A percentile compares a stretch with the other conserved stretches of the same genome.
These are phyloP conservation scores for Scolecobasidium constrictum DNA, from an alignment of 2,329 filamentous ascomycete genomes.

Conservation along the genomic window DNA sequence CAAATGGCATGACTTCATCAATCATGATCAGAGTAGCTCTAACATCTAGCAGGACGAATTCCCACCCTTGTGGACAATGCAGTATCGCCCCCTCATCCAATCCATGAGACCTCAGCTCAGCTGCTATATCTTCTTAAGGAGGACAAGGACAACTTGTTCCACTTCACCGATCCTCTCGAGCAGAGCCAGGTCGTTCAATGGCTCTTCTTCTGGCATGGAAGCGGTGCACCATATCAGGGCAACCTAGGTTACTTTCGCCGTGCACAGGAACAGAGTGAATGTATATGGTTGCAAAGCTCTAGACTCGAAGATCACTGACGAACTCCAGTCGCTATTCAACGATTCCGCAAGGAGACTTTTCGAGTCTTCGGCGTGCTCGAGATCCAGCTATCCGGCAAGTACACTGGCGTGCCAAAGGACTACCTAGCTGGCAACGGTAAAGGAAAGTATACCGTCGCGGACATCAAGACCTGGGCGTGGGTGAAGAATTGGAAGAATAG, in stretches of 20 bases:
- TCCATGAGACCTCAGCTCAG: slow-evolving; percentile 26
- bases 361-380: neutral
- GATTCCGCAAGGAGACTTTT: neutral
- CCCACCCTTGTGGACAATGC: slow-evolving; percentile 55
- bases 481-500: slow-evolving; percentile 29
- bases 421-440: slow-evolving; percentile 42
- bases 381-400: slow-evolving; percentile 31
- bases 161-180: slow-evolving; percentile 35
- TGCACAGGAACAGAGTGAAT: slow-evolving; percentile 15
- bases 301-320: neutral
- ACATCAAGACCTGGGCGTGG: slow-evolving; percentile 24
- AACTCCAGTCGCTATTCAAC: neutral
- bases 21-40: slow-evolving; percentile 39
- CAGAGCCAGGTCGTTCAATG: slow-evolving; percentile 44
- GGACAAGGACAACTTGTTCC: slow-evolving; percentile 35
- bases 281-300: neutral
- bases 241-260: slow-evolving; percentile 58
- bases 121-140: slow-evolving; percentile 31
- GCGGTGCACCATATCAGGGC: slow-evolving; percentile 53
- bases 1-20: slow-evolving; percentile 47
- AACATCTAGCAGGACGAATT: slow-evolving; percentile 43
- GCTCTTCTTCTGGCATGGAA: slow-evolving; percentile 48
- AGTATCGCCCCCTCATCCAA: slow-evolving; percentile 29
- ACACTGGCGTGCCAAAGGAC: slow-evolving; percentile 39
- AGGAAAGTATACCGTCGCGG: slow-evolving; percentile 44